phyloP scores from a whole-genome alignment of 2,329 filamentous ascomycete species.

The Cytospora mali region DNA sequence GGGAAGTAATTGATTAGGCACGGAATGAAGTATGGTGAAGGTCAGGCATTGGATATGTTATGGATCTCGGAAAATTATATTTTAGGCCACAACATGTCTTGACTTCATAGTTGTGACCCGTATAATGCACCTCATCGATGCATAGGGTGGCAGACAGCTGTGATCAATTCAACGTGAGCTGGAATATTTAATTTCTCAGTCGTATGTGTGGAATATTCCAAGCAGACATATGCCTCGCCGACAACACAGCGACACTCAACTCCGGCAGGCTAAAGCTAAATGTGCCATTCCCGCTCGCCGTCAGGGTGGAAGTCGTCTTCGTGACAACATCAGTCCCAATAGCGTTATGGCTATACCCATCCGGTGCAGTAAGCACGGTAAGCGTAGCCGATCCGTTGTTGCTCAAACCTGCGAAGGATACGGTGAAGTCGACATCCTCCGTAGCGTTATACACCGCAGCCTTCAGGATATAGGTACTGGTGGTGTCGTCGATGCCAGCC shows the following conservation, averaged over 20 bases:
- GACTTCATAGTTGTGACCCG: too few species aligned
- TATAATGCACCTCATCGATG: too few species aligned
- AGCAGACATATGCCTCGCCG: slow-evolving; percentile 38
- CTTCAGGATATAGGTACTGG: slow-evolving; percentile 26
- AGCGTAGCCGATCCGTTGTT: slow-evolving; percentile 45
- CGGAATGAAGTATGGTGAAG: background rate
- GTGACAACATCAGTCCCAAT: slow-evolving; percentile 54
- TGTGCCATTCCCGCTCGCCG: slow-evolving; percentile 47
- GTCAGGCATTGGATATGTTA: too few species aligned
- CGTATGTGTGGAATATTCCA: background rate
- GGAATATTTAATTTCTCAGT: too few species aligned
- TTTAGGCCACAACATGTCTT: too few species aligned
- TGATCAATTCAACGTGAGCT: too few species aligned
- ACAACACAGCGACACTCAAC: slow-evolving; percentile 59
- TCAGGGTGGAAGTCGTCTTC: slow-evolving; percentile 42
- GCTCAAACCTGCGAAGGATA: slow-evolving; percentile 49
- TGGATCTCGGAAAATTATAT: too few species aligned
- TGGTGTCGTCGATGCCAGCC: slow-evolving; percentile 30
- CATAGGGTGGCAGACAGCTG: too few species aligned
- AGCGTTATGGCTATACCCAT: slow-evolving; percentile 49
- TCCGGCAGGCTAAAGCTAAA: slow-evolving; percentile 57
- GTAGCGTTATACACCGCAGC: slow-evolving; percentile 46
- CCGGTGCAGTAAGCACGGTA: slow-evolving; percentile 49
- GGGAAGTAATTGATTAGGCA: background rate
- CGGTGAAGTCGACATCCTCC: slow-evolving; percentile 47